Evolutionary conservation across 1,139 yeast genomes (phyloP), one percentile per base, ranked within the genome.

Genomic region (Suhomyces chickasaworum): DNA sequence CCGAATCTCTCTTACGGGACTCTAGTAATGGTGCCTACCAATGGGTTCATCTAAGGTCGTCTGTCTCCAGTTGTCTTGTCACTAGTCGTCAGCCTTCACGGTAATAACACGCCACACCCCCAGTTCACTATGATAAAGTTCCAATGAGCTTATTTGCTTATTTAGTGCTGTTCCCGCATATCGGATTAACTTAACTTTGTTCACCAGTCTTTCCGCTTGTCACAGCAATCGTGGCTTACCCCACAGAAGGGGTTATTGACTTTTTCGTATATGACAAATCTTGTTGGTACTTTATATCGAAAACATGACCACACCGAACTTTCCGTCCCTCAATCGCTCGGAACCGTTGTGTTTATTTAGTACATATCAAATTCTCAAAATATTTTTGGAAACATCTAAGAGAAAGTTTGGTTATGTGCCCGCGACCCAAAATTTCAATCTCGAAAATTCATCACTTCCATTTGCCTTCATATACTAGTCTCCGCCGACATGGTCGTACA

Each of bases 401-500:
- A n/a, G n/a, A n/a, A n/a, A n/a, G 5, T n/a, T 7, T 31, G 31
- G 37, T 39, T 33, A 18, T 33, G 42, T 17, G 37, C 37, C 40
- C 42, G 37, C 37, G 37, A 8, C 27, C 23, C 16, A 29, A 34
- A 25, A 29, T 34, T 46, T 38, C 30, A 36, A 18, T 15, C 27
- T 25, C 37, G 32, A 30, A 41, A 45, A 15, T 16, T 13, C 39
- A 32, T 32, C 37, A 32, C 20, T 22, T 21, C 27, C 25, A 15
- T 34, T 38, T 13, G 16, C 35, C 34, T 15, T 16, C 25, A 30
- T 13, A 27, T 21, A 32, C 7, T 23, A 13, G 18, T 15, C 39
- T 25, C 29, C 39, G 20, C 37, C 36, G 47, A 8, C 47, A 84
- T 85, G 91, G 87, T 83, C 44, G 90, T 86, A 38, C 86, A 85